Conservation (phyloP, 73 alveolate genomes). For the Durusdinium trenchii region DNA sequence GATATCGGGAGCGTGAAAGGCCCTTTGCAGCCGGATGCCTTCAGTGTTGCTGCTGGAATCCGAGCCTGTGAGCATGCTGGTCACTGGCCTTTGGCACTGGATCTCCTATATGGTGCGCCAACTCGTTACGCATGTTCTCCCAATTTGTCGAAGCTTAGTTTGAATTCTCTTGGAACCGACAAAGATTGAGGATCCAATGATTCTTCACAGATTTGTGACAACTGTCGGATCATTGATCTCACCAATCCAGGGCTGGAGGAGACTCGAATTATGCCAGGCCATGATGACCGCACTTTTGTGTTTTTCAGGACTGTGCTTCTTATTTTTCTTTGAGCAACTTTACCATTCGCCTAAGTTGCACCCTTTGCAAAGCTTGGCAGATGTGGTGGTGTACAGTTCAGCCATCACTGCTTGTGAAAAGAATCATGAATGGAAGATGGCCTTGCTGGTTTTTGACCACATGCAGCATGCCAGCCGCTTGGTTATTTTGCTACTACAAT, state of each 20-base stretch:
- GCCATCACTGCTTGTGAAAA: constrained; percentile 25
- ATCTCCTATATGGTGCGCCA: not conserved
- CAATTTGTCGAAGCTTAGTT: too few relatives aligned
- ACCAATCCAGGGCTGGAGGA: not conserved
- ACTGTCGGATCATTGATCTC: not conserved
- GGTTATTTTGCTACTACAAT: too few relatives aligned
- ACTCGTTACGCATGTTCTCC: too few relatives aligned
- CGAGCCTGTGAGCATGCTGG: constrained; percentile 65
- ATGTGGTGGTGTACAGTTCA: constrained; percentile 51
- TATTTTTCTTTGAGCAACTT: too few relatives aligned
- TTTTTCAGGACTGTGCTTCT: too few relatives aligned
- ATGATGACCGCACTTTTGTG: too few relatives aligned
- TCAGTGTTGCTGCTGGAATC: constrained; percentile 14
- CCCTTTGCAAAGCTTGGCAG: too few relatives aligned
- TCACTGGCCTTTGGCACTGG: constrained; percentile 37
- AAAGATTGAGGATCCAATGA: too few relatives aligned
- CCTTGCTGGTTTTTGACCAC: not conserved
- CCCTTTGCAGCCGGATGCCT: constrained; percentile 7
- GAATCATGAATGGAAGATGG: constrained; percentile 24
- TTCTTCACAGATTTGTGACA: not conserved
- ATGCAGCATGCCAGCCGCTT: not conserved
- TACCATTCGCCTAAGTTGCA: too few relatives aligned
- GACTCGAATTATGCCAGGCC: not conserved
- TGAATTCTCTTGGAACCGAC: not conserved
- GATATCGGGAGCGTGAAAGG: too few relatives aligned